Conservation (phyloP, 441 rosid species). For the Daphne laureola region DNA sequence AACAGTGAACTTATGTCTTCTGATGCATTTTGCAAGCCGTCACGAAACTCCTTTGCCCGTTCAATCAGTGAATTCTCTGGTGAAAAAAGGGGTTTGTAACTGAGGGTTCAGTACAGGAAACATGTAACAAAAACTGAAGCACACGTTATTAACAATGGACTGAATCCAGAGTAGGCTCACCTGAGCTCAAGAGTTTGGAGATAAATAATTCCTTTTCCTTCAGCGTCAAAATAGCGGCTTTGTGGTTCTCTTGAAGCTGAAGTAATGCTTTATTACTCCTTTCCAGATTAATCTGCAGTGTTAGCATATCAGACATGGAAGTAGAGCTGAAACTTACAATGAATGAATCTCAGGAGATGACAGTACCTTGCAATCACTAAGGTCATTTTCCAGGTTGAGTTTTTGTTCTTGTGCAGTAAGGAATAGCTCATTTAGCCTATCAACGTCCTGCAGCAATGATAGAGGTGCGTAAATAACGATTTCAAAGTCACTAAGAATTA, state of each 20-base stretch:
- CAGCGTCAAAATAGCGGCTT: slow-evolving; percentile 31
- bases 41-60: slow-evolving; percentile 54
- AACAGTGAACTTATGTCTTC: slow-evolving; percentile 61
- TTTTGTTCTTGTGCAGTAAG: slow-evolving; percentile 62
- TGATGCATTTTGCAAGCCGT: slow-evolving; percentile 73
- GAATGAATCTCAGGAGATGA: slow-evolving; percentile 11
- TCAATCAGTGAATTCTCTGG: slow-evolving; percentile 62
- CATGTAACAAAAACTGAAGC: neutral
- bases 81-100: slow-evolving; percentile 6
- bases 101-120: slow-evolving; percentile 4
- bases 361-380: slow-evolving; percentile 64
- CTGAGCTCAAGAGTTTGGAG: slow-evolving; percentile 53
- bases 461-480: neutral
- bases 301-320: slow-evolving; percentile 8
- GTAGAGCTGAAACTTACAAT: slow-evolving; percentile 11
- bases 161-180: slow-evolving; percentile 21
- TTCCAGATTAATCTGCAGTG: slow-evolving; percentile 49
- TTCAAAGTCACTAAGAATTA: neutral
- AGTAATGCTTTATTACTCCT: slow-evolving; percentile 45
- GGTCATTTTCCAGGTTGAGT: slow-evolving; percentile 51
- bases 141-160: neutral
- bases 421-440: slow-evolving; percentile 55
- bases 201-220: slow-evolving; percentile 55
- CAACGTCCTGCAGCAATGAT: slow-evolving; percentile 51
- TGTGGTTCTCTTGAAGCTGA: slow-evolving; percentile 60